These are phyloP conservation scores for Ceratocystis cacaofunesta DNA, from an alignment of 2,329 filamentous ascomycete species.

Conservation along the genomic window DNA sequence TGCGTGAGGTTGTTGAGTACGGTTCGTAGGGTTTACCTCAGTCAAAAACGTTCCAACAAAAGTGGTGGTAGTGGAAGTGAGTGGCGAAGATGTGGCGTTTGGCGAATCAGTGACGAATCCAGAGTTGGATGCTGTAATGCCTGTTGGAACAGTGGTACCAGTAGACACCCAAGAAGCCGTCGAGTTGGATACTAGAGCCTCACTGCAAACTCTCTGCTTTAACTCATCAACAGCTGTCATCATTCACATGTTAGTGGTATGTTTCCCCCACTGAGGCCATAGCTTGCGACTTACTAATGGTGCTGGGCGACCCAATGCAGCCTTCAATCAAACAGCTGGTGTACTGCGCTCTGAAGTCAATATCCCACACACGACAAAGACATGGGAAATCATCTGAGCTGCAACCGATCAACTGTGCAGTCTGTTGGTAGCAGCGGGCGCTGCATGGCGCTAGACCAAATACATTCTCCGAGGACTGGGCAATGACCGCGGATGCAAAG, in stretches of 20 bases:
- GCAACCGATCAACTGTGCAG: conserved; percentile 14
- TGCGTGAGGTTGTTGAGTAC: not conserved
- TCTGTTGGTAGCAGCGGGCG: conserved; percentile 15
- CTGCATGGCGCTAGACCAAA: conserved; percentile 15
- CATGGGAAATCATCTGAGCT: conserved; percentile 11
- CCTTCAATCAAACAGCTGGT: conserved; percentile 17
- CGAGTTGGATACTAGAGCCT: not conserved
- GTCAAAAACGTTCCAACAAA: not conserved
- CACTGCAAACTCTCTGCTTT: not conserved
- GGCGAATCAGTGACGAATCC: not conserved
- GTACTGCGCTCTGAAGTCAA: conserved; percentile 14
- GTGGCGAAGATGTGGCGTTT: not conserved
- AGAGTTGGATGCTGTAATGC: no score
- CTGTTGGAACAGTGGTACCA: not conserved
- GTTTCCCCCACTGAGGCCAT: not conserved
- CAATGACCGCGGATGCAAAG: not conserved
- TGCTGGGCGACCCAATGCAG: conserved; percentile 8
- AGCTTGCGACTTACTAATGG: conserved; percentile 7
- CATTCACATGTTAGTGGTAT: not conserved
- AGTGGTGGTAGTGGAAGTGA: not conserved
- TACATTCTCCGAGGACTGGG: not conserved
- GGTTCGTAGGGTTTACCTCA: not conserved
- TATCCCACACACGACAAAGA: conserved; percentile 12
- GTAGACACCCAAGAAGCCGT: not conserved
- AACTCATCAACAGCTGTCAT: not conserved